Conservation (phyloP, 352 stramenopile species). For the Saprolegnia diclina region DNA sequence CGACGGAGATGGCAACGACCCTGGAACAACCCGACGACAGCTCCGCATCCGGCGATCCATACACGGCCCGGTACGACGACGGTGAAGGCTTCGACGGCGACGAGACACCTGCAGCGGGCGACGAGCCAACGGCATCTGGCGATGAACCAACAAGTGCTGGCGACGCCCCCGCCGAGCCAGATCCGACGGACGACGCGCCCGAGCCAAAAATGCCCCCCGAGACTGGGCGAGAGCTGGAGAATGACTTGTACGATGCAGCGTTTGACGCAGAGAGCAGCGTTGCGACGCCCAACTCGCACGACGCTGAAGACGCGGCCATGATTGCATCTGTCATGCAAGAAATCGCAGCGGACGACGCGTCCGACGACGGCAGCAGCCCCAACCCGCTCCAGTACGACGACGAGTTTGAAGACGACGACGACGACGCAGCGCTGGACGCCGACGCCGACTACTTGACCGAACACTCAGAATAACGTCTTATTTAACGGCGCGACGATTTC, state of each 20-base stretch:
- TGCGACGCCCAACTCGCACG: not conserved
- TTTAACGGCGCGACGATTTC: not conserved
- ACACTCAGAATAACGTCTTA: not conserved
- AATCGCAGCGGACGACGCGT: not conserved
- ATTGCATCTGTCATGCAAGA: slow-evolving; percentile 1
- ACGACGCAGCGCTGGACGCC: slow-evolving; percentile 3
- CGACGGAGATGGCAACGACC: no score
- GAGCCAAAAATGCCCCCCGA: not conserved
- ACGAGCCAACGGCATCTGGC: no score
- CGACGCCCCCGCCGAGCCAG: no score
- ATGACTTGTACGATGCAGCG: slow-evolving; percentile 16
- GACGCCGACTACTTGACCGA: slow-evolving; percentile 3
- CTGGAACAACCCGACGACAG: no score
- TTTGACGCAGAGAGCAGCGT: slow-evolving; percentile 9
- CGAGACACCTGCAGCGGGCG: no score
- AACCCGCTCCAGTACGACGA: slow-evolving; percentile 23
- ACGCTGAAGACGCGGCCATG: not conserved
- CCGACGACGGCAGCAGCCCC: not conserved
- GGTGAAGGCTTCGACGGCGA: no score
- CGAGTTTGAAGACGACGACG: slow-evolving; percentile 22
- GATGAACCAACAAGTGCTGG: no score
- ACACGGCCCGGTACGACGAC: no score
- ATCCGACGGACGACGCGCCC: no score
- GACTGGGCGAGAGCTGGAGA: not conserved
- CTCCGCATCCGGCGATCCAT: no score